phyloP scores from a whole-genome alignment of 129 eudicot genomes.

The Erigeron canadensis region DNA sequence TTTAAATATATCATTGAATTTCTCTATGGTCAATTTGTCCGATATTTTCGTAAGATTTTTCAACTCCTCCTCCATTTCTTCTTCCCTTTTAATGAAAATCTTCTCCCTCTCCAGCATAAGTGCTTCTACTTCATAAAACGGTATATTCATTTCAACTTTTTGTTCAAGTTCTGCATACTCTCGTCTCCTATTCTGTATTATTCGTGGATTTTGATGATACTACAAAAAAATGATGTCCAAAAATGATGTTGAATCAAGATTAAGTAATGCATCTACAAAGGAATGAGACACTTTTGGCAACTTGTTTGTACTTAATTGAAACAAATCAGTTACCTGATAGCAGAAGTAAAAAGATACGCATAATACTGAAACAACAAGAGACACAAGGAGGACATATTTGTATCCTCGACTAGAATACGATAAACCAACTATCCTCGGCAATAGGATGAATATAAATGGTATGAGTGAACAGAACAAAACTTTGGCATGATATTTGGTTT shows the following conservation, averaged over 20 bases:
- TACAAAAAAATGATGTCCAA: slow-evolving; percentile 5
- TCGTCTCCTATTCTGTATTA: slow-evolving; percentile 15
- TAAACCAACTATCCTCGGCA: slow-evolving; percentile 40
- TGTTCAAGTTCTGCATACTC: slow-evolving; percentile 25
- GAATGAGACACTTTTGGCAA: neutral
- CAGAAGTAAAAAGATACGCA: slow-evolving; percentile 48
- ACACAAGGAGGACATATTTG: slow-evolving; percentile 25
- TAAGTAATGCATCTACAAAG: neutral
- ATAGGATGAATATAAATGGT: slow-evolving; percentile 49
- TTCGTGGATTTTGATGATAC: neutral
- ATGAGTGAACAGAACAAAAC: slow-evolving; percentile 60
- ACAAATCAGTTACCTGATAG: slow-evolving; percentile 41
- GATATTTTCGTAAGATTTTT: neutral
- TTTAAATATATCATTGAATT: slow-evolving; percentile 16
- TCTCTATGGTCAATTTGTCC: slow-evolving; percentile 16
- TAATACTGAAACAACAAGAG: slow-evolving; percentile 38
- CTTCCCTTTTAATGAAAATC: slow-evolving; percentile 4
- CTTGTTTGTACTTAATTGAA: neutral
- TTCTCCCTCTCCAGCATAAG: slow-evolving; percentile 28
- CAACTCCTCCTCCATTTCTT: slow-evolving; percentile 7
- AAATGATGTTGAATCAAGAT: neutral
- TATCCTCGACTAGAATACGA: slow-evolving; percentile 35
- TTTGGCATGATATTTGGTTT: slow-evolving; percentile 51
- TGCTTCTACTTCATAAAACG: slow-evolving; percentile 21
- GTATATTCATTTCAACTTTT: slow-evolving; percentile 21